Base-by-base conservation (phyloP, 83 land plant species). In the Diphasiastrum complanatum region DNA sequence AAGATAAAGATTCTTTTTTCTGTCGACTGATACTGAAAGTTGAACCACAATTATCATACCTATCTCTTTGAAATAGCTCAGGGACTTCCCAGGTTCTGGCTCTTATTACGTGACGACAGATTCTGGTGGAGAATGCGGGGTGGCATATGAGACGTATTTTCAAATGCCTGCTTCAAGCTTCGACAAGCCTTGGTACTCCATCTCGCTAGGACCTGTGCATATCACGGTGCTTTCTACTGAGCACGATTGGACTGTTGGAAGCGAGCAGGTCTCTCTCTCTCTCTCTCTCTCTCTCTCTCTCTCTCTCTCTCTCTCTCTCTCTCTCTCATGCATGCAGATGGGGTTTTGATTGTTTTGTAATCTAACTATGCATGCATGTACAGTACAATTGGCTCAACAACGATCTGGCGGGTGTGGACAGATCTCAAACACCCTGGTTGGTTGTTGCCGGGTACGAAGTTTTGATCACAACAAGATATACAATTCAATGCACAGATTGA, bases 191-290 rank as follows among this genome's bases (percentile, higher is more conserved):
- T 91, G 97, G 97, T 91, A 91, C 49, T 86, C 97, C 1, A 73
- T 84, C 14, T 80, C 80, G 53, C 76, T 78, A 57, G 97, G 80
- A 3, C 75, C 81, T 12, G 83, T 87, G 40, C 97, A 91, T 52
- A 80, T 91, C 72, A 84, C 95, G 6, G 63, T 91, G 0, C 80
- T 91, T 22, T 91, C 97, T 2, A 91, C 97, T 0, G 97, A 91
- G 61, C 83, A 91, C 76, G 64, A 76, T 32, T 91, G 89, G 89
- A 51, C 47, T 23, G 14, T 8, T 6, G 74, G 67, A 26, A 82
- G 86, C 16, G 89, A 84, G 37, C 97, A 91, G 89, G 97, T 86
- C 77, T n/a, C n/a, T n/a, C n/a, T n/a, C n/a, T n/a, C n/a, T n/a
- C n/a, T n/a, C n/a, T n/a, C n/a, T n/a, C n/a, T n/a, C n/a, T n/a